Conservation (phyloP, 2,329 filamentous ascomycete species). For the Pseudogymnoascus sp. region DNA sequence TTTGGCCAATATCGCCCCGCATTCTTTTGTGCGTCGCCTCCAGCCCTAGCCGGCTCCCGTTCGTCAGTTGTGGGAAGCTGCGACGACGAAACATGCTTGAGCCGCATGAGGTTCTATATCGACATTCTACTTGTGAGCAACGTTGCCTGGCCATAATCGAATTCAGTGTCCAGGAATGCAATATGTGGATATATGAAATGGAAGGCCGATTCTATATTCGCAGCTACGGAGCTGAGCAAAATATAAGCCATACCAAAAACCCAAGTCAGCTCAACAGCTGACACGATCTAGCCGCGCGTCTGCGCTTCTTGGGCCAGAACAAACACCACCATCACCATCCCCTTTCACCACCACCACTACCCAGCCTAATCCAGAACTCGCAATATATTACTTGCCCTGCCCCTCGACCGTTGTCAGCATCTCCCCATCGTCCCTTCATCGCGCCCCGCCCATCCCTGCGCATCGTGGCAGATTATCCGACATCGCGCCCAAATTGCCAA, state of each 20-base stretch:
- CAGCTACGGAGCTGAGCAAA: not conserved
- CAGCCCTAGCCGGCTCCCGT: not conserved
- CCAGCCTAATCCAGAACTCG: not conserved
- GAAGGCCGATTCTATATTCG: not conserved
- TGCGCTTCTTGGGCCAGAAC: not conserved
- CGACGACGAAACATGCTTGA: not conserved
- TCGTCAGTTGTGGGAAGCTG: not conserved
- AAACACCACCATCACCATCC: not conserved
- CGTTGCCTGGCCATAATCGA: not conserved
- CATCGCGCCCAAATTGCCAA: slow-evolving; percentile 1
- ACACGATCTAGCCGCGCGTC: not conserved
- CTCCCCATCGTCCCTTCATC: not conserved
- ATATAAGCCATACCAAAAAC: not conserved
- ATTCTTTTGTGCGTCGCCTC: not conserved
- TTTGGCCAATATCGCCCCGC: not conserved
- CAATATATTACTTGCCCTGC: not conserved
- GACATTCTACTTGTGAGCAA: not conserved
- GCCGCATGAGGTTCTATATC: not conserved
- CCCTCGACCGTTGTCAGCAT: not conserved
- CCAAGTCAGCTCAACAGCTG: not conserved
- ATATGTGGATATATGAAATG: not conserved
- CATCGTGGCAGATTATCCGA: not conserved
- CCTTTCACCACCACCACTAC: not conserved
- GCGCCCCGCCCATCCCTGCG: not conserved
- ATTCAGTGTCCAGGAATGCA: not conserved